These are phyloP conservation scores for Athelia sp. DNA, from an alignment of 1,284 basidiomycete genomes.

Conservation along the genomic window DNA sequence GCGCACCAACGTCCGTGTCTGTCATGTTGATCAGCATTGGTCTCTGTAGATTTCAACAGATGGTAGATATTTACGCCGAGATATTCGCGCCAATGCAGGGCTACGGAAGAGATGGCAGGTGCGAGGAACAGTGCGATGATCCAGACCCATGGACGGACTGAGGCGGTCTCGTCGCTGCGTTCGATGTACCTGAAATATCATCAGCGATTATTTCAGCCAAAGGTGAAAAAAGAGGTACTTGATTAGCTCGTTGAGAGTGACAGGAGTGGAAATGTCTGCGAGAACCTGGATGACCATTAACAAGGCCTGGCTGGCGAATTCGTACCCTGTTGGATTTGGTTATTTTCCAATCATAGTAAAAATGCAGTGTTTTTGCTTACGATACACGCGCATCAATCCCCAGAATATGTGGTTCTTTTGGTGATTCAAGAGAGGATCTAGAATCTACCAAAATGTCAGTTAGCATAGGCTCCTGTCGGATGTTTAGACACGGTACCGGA, in stretches of 20 bases:
- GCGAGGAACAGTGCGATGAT: conserved; percentile 42
- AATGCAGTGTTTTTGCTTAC: not conserved
- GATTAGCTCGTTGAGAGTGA: conserved; percentile 42
- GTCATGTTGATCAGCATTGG: conserved; percentile 5
- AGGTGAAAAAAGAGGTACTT: conserved; percentile 30
- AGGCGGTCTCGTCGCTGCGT: conserved; percentile 16
- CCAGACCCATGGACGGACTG: conserved; percentile 47
- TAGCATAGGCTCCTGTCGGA: not conserved
- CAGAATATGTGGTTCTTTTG: conserved; percentile 20
- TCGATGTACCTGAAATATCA: not conserved
- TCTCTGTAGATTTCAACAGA: conserved; percentile 22
- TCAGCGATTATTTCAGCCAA: not conserved
- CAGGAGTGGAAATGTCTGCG: conserved; percentile 30
- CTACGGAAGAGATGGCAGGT: conserved; percentile 30
- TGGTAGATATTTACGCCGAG: conserved; percentile 16
- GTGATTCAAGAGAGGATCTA: conserved; percentile 23
- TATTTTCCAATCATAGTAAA: too few relatives aligned
- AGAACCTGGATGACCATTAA: conserved; percentile 8
- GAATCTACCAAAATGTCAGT: conserved; percentile 12
- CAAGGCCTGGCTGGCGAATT: not conserved
- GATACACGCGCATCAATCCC: conserved; percentile 11
- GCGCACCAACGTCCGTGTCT: conserved; percentile 11
- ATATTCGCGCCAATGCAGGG: conserved; percentile 27
- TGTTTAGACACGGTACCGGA: conserved; percentile 12
- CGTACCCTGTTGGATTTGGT: not conserved